Evolutionary conservation across 2,329 filamentous ascomycete genomes (phyloP).

Genomic region (Didymella exigua): DNA sequence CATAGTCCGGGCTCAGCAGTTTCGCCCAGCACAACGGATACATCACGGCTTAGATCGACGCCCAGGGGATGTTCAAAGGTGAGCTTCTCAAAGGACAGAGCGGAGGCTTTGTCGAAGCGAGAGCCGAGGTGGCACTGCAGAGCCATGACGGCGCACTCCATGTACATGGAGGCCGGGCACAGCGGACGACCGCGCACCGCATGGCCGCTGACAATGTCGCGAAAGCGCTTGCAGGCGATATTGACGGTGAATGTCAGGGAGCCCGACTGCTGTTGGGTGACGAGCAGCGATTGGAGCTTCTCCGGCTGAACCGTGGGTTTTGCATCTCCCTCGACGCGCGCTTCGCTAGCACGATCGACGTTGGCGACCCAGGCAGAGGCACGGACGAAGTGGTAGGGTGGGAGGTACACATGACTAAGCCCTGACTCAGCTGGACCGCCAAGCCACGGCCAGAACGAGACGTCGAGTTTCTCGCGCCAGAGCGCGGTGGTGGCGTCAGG

Average conservation of each 20-base stretch:
- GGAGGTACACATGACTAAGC: neutral
- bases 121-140: conserved; percentile 1
- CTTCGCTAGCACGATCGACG: neutral
- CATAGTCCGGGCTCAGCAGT: neutral
- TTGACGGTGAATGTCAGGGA: conserved; percentile 15
- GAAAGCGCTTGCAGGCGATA: conserved; percentile 13
- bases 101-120: neutral
- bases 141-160: conserved; percentile 27
- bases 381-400: neutral
- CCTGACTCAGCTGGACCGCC: neutral
- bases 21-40: neutral
- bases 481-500: neutral
- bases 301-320: too few species aligned
- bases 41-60: conserved; percentile 8
- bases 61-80: conserved; percentile 18
- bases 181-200: conserved; percentile 22
- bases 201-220: conserved; percentile 20
- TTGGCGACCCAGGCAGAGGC: neutral
- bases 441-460: neutral
- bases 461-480: neutral
- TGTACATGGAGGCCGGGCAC: conserved; percentile 28
- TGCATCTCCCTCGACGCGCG: neutral
- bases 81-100: conserved; percentile 17
- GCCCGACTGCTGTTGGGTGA: neutral
- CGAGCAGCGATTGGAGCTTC: too few species aligned